phyloP scores from a whole-genome alignment of 768 basidiomycete species.

The Chalciporus chontae region DNA sequence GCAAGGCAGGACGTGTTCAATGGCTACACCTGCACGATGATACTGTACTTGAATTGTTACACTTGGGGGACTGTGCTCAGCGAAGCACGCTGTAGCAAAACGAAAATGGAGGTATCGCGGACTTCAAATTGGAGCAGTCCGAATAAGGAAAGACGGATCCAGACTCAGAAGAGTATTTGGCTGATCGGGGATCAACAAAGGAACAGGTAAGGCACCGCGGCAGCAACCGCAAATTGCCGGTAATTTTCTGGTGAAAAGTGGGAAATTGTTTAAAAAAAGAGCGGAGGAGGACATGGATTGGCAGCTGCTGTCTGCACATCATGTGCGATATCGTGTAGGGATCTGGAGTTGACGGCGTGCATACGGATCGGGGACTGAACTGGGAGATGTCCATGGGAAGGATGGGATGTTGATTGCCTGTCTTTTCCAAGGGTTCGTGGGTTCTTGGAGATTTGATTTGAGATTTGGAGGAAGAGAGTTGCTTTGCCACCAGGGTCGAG shows the following conservation, averaged over 20 bases:
- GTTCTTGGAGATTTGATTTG: conserved; percentile 31
- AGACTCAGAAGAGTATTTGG: conserved; percentile 33
- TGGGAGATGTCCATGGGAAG: conserved; percentile 7
- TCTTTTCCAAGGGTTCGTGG: conserved; percentile 15
- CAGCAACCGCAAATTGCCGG: conserved; percentile 31
- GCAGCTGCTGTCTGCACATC: neutral
- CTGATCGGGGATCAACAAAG: conserved; percentile 66
- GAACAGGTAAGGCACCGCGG: conserved; percentile 33
- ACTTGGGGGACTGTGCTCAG: conserved; percentile 1
- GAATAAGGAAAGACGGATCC: conserved; percentile 27
- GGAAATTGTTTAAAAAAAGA: neutral
- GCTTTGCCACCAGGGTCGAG: conserved; percentile 36
- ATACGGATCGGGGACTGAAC: neutral
- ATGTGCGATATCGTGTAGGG: neutral
- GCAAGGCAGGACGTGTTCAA: too few species aligned
- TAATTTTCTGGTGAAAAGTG: conserved; percentile 2
- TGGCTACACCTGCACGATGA: too few species aligned
- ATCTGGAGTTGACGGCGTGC: conserved; percentile 4
- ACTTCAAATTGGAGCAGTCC: conserved; percentile 5
- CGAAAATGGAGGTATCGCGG: conserved; percentile 19
- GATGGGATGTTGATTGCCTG: conserved; percentile 15
- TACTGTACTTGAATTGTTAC: neutral
- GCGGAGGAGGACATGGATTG: neutral
- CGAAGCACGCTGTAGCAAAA: too few species aligned
- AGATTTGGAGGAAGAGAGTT: conserved; percentile 26